Conservation (phyloP, 2,329 filamentous ascomycete species). For the Cladosporium austrohemisphaericum region DNA sequence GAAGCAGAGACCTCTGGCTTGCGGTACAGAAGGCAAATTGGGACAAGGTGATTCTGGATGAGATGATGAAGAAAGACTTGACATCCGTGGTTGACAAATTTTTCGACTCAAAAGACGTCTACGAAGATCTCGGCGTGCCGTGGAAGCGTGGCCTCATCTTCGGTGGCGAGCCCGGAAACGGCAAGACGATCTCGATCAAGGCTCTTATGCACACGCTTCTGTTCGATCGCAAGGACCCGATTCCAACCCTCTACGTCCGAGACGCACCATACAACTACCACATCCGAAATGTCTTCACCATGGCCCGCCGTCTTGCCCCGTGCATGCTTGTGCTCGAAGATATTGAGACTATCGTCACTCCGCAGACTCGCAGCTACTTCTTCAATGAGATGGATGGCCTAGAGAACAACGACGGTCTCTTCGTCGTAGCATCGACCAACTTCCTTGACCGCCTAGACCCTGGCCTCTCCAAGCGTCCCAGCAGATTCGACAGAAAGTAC, state of each 20-base stretch:
- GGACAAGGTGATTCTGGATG: constrained; percentile 47
- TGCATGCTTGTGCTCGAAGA: constrained; percentile 71
- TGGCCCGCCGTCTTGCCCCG: constrained; percentile 60
- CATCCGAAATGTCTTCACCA: constrained; percentile 53
- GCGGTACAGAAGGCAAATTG: constrained; percentile 41
- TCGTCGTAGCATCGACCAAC: constrained; percentile 49
- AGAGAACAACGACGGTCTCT: constrained; percentile 65
- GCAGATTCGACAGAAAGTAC: constrained; percentile 64
- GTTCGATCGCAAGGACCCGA: constrained; percentile 32
- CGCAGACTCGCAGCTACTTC: constrained; percentile 62
- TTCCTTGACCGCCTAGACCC: constrained; percentile 62
- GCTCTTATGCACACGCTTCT: constrained; percentile 39
- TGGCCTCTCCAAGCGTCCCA: constrained; percentile 58
- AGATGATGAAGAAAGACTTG: constrained; percentile 42
- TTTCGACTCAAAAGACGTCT: constrained; percentile 37
- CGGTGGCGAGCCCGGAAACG: constrained; percentile 39
- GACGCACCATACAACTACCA: constrained; percentile 35
- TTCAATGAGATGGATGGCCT: constrained; percentile 70
- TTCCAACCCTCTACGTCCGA: constrained; percentile 41
- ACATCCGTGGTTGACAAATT: constrained; percentile 40
- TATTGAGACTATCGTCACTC: constrained; percentile 64
- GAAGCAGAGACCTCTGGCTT: constrained; percentile 37
- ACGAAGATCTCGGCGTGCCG: constrained; percentile 43
- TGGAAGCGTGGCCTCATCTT: constrained; percentile 48
- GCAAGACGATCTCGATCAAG: constrained; percentile 46